phyloP scores from a whole-genome alignment of 768 basidiomycete species.

The Gloeostereum incarnatum region DNA sequence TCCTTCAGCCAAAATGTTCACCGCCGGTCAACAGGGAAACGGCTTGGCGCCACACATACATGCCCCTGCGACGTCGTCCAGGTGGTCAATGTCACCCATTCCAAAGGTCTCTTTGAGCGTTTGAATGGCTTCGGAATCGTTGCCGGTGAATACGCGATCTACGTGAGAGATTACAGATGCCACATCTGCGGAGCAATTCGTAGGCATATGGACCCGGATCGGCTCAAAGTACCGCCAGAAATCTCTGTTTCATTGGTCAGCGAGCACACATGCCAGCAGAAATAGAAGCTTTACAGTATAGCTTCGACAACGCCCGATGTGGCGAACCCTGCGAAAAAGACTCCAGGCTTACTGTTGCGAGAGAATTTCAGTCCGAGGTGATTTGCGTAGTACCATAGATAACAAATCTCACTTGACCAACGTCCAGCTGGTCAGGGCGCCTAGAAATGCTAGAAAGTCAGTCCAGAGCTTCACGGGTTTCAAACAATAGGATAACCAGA shows the following conservation, averaged over 20 bases:
- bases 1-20: background rate
- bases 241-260: slow-evolving; percentile 13
- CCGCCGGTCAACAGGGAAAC: background rate
- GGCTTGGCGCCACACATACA: slow-evolving; percentile 17
- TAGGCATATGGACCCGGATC: slow-evolving; percentile 35
- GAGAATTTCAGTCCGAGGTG: background rate
- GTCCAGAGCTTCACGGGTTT: background rate
- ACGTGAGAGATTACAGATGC: slow-evolving; percentile 37
- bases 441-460: background rate
- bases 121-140: slow-evolving; percentile 21
- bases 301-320: slow-evolving; percentile 33
- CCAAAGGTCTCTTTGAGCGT: slow-evolving; percentile 31
- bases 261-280: slow-evolving; percentile 4
- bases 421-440: slow-evolving; percentile 10
- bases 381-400: background rate
- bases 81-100: slow-evolving; percentile 25
- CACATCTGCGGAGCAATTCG: slow-evolving; percentile 44
- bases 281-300: slow-evolving; percentile 18
- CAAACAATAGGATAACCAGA: slow-evolving; percentile 5
- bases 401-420: slow-evolving; percentile 9
- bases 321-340: slow-evolving; percentile 30
- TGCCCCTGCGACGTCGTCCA: slow-evolving; percentile 37
- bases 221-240: slow-evolving; percentile 43
- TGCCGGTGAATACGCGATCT: slow-evolving; percentile 28
- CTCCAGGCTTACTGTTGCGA: slow-evolving; percentile 21